Conservation (phyloP, 257 asterid genomes). For the Solanum habrochaites region DNA sequence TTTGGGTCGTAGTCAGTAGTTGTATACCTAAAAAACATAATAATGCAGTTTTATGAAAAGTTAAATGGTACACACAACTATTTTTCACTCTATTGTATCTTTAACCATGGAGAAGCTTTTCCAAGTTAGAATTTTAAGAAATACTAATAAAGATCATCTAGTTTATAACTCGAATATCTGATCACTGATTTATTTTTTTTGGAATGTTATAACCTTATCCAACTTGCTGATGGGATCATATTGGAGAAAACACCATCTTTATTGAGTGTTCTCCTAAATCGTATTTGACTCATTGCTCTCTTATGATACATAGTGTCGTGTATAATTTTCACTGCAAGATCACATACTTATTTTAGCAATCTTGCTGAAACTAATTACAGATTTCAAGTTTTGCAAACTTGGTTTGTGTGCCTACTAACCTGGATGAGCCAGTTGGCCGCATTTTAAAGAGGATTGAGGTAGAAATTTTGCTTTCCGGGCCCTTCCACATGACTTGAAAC, state of each 20-base stretch:
- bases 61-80: neutral
- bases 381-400: constrained; percentile 54
- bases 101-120: neutral
- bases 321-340: neutral
- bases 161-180: neutral
- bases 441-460: constrained; percentile 61
- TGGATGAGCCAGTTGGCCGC: constrained; percentile 79
- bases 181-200: neutral
- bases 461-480: neutral
- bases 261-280: constrained; percentile 59
- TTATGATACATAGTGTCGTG: neutral
- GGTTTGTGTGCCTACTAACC: constrained; percentile 46
- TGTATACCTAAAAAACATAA: neutral
- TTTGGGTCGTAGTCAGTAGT: neutral
- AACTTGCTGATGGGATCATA: constrained; percentile 63
- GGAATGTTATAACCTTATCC: constrained; percentile 8
- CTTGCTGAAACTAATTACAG: constrained; percentile 9
- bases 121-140: neutral
- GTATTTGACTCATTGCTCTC: constrained; percentile 40
- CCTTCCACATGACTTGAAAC: neutral
- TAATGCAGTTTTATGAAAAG: neutral
- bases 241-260: constrained; percentile 66
- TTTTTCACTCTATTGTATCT: neutral
- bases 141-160: neutral
- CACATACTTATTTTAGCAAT: neutral